These are phyloP conservation scores for Rhodosporidiobolus sp. DNA, from an alignment of 768 basidiomycete genomes.

Conservation along the genomic window DNA sequence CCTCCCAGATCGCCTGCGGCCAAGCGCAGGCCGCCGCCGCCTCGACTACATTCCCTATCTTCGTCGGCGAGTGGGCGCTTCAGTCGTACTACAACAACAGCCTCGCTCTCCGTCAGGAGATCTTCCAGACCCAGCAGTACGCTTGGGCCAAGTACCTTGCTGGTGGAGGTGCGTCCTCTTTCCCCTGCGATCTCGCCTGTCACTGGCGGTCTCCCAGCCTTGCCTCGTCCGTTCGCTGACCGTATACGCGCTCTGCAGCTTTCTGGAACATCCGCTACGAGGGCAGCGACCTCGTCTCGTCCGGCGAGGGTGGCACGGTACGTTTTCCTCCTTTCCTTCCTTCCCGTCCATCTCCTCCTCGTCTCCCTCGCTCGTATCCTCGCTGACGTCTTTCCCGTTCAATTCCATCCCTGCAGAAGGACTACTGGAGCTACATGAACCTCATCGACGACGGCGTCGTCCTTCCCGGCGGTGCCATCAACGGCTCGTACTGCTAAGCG, in stretches of 20 bases:
- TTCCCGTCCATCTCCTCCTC: too few relatives aligned
- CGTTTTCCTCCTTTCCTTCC: too few relatives aligned
- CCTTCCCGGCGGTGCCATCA: background rate
- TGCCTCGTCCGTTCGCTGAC: too few relatives aligned
- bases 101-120: background rate
- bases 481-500: background rate
- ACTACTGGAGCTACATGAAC: slow-evolving; percentile 3
- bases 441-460: slow-evolving; percentile 2
- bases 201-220: too few relatives aligned
- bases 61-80: slow-evolving; percentile 16
- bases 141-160: background rate
- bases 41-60: slow-evolving; percentile 12
- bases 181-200: too few relatives aligned
- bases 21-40: background rate
- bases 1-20: slow-evolving; percentile 10
- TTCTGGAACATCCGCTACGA: slow-evolving; percentile 15
- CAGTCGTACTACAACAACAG: slow-evolving; percentile 13
- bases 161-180: background rate
- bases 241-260: background rate
- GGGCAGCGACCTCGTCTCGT: background rate
- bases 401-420: background rate
- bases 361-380: too few relatives aligned
- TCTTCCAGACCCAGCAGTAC: slow-evolving; percentile 15
- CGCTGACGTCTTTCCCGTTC: too few relatives aligned
- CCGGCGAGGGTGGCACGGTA: slow-evolving; percentile 4